Evolutionary conservation across 306 rosid species (phyloP).

Genomic region (Cicer bijugum): DNA sequence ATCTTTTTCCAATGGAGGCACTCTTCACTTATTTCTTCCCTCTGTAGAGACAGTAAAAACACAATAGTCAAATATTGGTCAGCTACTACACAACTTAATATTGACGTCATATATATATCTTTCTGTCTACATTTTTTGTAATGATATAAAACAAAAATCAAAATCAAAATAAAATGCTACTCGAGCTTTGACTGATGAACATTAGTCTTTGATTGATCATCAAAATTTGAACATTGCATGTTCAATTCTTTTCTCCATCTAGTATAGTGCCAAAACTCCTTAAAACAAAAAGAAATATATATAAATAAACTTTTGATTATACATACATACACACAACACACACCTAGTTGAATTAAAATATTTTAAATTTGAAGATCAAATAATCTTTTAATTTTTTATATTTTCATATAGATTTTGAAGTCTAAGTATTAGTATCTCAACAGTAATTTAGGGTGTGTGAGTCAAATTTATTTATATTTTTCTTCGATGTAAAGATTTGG

Average conservation of each 20-base stretch:
- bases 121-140: slow-evolving; percentile 40
- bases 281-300: slow-evolving; percentile 37
- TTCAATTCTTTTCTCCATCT: slow-evolving; percentile 41
- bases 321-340: neutral
- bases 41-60: slow-evolving; percentile 26
- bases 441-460: rapidly evolving
- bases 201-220: slow-evolving; percentile 25
- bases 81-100: slow-evolving; percentile 34
- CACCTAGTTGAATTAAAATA: neutral
- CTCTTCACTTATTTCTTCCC: slow-evolving; percentile 16
- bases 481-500: too few species aligned
- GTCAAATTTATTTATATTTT: too few species aligned
- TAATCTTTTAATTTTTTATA: neutral
- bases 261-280: slow-evolving; percentile 39
- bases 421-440: too few species aligned
- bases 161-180: slow-evolving; percentile 2
- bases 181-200: slow-evolving; percentile 30
- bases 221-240: slow-evolving; percentile 37
- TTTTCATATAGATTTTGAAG: neutral
- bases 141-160: slow-evolving; percentile 13
- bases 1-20: slow-evolving; percentile 27
- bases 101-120: slow-evolving; percentile 42
- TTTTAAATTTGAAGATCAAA: neutral
- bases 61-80: slow-evolving; percentile 28
- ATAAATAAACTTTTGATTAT: slow-evolving; percentile 7